Percentiles rank a stretch among this genome's conserved stretches.
These are phyloP conservation scores for Lycium barbarum DNA, from an alignment of 257 asterid species.

Conservation along the genomic window DNA sequence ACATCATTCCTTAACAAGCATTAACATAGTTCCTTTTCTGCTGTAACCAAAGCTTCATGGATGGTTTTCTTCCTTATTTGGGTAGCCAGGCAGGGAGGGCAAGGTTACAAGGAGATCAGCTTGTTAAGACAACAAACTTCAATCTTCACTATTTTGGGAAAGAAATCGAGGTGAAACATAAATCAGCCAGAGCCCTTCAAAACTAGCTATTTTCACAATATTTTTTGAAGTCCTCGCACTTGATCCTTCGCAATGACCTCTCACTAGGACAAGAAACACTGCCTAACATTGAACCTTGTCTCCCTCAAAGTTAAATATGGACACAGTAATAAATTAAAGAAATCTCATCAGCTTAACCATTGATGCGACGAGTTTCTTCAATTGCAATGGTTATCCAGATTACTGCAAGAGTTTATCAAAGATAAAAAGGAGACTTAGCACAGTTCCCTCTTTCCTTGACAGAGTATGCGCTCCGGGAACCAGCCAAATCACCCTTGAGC, in stretches of 20 bases:
- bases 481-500: constrained; percentile 7
- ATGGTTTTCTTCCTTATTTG: neutral
- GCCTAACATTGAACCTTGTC: neutral
- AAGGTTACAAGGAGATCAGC: neutral
- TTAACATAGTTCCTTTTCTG: constrained; percentile 14
- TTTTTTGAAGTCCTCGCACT: neutral
- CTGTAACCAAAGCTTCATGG: constrained; percentile 8
- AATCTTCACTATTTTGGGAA: neutral
- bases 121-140: constrained; percentile 10
- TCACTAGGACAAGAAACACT: neutral
- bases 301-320: constrained; percentile 1
- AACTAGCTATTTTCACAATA: constrained; percentile 16
- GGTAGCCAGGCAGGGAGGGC: neutral
- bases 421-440: neutral
- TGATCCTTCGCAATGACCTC: neutral
- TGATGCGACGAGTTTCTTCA: neutral
- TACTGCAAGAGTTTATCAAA: neutral
- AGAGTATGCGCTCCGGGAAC: neutral
- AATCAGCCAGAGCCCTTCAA: constrained; percentile 3
- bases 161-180: neutral
- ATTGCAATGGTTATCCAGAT: constrained; percentile 12
- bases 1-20: neutral
- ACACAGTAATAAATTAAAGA: neutral
- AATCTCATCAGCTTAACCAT: constrained; percentile 20
- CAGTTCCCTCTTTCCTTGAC: neutral